Percentiles rank a stretch among this genome's conserved stretches.
Conservation (phyloP, 2,329 filamentous ascomycete species). For the Stachybotrys echinatus region DNA sequence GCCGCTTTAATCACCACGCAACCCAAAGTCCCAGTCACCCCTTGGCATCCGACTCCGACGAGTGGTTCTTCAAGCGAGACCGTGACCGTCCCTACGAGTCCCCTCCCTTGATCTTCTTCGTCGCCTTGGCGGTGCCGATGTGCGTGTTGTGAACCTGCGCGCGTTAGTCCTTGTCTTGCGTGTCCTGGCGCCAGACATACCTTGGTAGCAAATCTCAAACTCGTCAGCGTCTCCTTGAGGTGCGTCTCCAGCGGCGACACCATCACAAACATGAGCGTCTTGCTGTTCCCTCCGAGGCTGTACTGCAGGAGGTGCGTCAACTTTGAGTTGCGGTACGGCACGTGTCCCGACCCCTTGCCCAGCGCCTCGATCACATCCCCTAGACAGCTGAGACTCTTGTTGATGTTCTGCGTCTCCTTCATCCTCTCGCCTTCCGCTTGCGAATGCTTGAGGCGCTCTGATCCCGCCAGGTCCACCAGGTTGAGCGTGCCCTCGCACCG, state of each 20-base stretch:
- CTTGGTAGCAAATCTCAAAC: conserved; percentile 93
- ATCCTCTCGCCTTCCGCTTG: conserved; percentile 81
- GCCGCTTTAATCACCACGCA: neutral
- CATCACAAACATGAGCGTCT: conserved; percentile 99
- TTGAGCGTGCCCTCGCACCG: conserved; percentile 90
- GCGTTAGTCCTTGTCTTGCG: conserved; percentile 5
- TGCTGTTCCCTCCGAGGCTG: conserved; percentile 88
- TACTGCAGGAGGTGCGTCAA: conserved; percentile 94
- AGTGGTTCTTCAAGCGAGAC: conserved; percentile 4
- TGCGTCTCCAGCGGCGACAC: conserved; percentile 87
- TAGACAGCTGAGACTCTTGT: conserved; percentile 85
- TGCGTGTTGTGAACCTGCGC: conserved; percentile 77
- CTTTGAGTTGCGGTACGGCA: conserved; percentile 96
- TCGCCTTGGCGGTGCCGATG: conserved; percentile 81
- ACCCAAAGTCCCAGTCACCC: too few relatives aligned
- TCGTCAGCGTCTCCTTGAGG: conserved; percentile 87
- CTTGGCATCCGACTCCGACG: neutral
- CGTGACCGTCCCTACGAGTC: conserved; percentile 20
- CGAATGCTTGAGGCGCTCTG: conserved; percentile 83
- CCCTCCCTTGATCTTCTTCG: conserved; percentile 50
- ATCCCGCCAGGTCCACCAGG: conserved; percentile 90
- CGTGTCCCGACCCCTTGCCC: conserved; percentile 75
- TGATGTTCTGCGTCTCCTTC: conserved; percentile 96
- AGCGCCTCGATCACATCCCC: conserved; percentile 93
- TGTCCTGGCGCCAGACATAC: conserved; percentile 38